Evolutionary conservation across 1,284 basidiomycete genomes (phyloP), one percentile per base, ranked within the genome.

Genomic region (Coniophora puteana): DNA sequence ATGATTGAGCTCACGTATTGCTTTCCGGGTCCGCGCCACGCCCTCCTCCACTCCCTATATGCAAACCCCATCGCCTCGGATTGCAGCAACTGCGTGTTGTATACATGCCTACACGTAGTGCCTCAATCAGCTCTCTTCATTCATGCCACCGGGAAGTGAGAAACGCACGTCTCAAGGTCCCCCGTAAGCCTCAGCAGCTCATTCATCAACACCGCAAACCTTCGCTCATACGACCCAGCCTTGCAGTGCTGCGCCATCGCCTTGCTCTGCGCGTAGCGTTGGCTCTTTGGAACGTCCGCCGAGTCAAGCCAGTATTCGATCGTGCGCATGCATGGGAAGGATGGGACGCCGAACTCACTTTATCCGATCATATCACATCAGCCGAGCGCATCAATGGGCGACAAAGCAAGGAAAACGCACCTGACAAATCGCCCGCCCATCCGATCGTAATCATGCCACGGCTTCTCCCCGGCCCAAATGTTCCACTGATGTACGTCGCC

Each of bases 161-260:
- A 56, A 92, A 91, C 0, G 85, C 74, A 59, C 93, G 89, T 62
- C 79, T 89, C 67, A 91, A 90, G 66, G 94, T 94, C 64, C 94
- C 92, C n/a, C n/a, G n/a, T n/a, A n/a, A n/a, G n/a, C n/a, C n/a
- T n/a, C n/a, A n/a, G n/a, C n/a, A n/a, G n/a, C n/a, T n/a, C n/a
- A n/a, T n/a, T n/a, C n/a, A n/a, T n/a, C n/a, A n/a, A n/a, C n/a
- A n/a, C n/a, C n/a, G n/a, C n/a, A n/a, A 94, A 65, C 24, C 91
- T 78, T 42, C 92, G 76, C 66, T 93, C 91, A 54, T 84, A 92
- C 0, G 89, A 90, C 55, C 74, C 79, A 3, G 90, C 92, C 61
- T 95, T 94, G 72, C 94, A n/a, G n/a, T n/a, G n/a, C n/a, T n/a
- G n/a, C n/a, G n/a, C n/a, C 94, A 62, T 94, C 92, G 54, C 84